Evolutionary conservation across 2,329 filamentous ascomycete species (phyloP).

Genomic region (Fonsecaea nubica): DNA sequence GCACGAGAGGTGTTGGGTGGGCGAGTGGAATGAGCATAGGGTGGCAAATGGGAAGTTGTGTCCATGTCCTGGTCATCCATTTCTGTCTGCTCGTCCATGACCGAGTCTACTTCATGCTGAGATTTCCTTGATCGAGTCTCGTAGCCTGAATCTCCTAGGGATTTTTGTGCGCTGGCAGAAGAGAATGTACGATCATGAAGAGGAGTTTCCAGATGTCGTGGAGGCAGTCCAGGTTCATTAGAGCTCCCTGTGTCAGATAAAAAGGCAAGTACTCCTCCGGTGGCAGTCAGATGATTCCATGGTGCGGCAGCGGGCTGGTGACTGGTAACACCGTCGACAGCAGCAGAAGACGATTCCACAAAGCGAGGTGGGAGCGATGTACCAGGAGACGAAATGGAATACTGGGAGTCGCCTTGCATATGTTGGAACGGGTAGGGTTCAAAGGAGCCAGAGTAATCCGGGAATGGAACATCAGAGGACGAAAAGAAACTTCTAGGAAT

Average conservation of each 20-base stretch:
- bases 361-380: slow-evolving; percentile 17
- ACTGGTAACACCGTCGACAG: slow-evolving; percentile 21
- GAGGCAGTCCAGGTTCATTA: slow-evolving; percentile 2
- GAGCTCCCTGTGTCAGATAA: slow-evolving; percentile 15
- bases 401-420: slow-evolving; percentile 21
- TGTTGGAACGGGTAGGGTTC: slow-evolving; percentile 11
- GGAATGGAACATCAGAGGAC: slow-evolving; percentile 13
- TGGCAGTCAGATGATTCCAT: slow-evolving; percentile 28
- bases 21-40: slow-evolving; percentile 5
- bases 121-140: slow-evolving; percentile 25
- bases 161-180: slow-evolving; percentile 27
- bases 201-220: slow-evolving; percentile 15
- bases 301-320: slow-evolving; percentile 23
- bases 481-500: slow-evolving; percentile 19
- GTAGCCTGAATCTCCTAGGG: slow-evolving; percentile 33
- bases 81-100: slow-evolving; percentile 14
- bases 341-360: slow-evolving; percentile 11
- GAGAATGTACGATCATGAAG: slow-evolving; percentile 17
- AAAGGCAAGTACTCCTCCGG: slow-evolving; percentile 15
- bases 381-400: slow-evolving; percentile 18
- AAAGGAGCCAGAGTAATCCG: slow-evolving; percentile 22
- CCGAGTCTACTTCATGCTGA: slow-evolving; percentile 26
- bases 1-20: slow-evolving; percentile 8
- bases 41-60: not conserved
- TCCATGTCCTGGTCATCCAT: slow-evolving; percentile 16